phyloP scores from a whole-genome alignment of 2,329 filamentous ascomycete species.

The Aspergillus uvarum region DNA sequence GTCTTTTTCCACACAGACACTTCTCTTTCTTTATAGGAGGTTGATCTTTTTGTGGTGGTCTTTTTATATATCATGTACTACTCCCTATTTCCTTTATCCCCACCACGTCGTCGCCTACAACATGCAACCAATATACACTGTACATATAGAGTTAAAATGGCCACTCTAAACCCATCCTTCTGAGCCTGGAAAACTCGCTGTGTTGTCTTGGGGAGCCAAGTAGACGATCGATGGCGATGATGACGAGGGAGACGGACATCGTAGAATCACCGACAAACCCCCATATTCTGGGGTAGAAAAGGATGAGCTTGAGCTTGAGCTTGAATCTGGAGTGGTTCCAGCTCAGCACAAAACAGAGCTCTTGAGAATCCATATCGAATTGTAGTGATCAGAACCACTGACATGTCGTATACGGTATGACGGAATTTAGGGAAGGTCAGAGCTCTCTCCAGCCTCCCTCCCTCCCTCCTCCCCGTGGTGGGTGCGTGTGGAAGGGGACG shows the following conservation, averaged over 20 bases:
- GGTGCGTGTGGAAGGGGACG: neutral
- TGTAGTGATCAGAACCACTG: neutral
- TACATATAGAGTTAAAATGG: slow-evolving; percentile 34
- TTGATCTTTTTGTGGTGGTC: slow-evolving; percentile 25
- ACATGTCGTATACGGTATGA: neutral
- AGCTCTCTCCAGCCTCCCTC: neutral
- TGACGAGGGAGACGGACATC: neutral
- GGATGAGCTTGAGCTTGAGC: neutral
- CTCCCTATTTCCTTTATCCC: slow-evolving; percentile 19
- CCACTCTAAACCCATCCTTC: slow-evolving; percentile 21
- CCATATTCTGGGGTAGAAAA: neutral
- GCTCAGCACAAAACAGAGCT: neutral
- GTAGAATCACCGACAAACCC: neutral
- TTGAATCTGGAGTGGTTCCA: neutral
- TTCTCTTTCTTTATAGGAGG: slow-evolving; percentile 10
- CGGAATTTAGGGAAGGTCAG: neutral
- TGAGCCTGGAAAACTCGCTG: neutral
- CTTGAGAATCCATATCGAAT: neutral
- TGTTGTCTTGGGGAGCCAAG: neutral
- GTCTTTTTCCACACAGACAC: neutral
- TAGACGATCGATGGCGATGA: neutral
- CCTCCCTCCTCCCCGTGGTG: neutral
- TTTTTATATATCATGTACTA: slow-evolving; percentile 34
- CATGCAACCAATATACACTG: slow-evolving; percentile 26
- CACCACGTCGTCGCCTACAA: slow-evolving; percentile 24